phyloP scores from a whole-genome alignment of 2,329 filamentous ascomycete genomes.

The Whalleya microplaca region DNA sequence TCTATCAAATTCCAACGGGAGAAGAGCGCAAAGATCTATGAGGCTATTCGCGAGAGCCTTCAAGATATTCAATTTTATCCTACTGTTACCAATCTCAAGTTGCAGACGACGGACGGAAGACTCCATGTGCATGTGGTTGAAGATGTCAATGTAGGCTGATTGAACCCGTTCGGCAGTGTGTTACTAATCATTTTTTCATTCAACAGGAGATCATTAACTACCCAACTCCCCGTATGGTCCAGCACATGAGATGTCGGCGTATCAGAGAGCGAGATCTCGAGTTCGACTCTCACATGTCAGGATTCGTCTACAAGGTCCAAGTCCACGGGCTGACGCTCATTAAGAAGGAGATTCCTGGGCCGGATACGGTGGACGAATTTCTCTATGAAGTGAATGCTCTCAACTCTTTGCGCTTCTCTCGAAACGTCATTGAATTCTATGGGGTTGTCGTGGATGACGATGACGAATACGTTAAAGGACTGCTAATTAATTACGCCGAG shows the following conservation, averaged over 20 bases:
- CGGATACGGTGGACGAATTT: slow-evolving; percentile 94
- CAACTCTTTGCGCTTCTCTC: slow-evolving; percentile 72
- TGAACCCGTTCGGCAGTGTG: neutral
- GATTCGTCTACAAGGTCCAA: slow-evolving; percentile 93
- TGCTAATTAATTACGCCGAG: slow-evolving; percentile 86
- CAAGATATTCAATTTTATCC: slow-evolving; percentile 95
- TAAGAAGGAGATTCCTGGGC: slow-evolving; percentile 97
- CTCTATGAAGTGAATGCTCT: slow-evolving; percentile 96
- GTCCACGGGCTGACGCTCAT: slow-evolving; percentile 73
- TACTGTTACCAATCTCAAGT: slow-evolving; percentile 92
- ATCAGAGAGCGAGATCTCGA: slow-evolving; percentile 75
- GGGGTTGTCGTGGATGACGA: slow-evolving; percentile 85
- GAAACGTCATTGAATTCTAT: slow-evolving; percentile 82
- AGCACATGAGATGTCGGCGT: slow-evolving; percentile 69
- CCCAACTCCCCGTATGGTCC: slow-evolving; percentile 72
- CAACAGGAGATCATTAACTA: slow-evolving; percentile 82
- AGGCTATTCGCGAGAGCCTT: slow-evolving; percentile 89
- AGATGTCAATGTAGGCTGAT: slow-evolving; percentile 72
- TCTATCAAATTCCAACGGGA: slow-evolving; percentile 82
- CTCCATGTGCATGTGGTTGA: slow-evolving; percentile 98
- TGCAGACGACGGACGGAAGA: slow-evolving; percentile 84
- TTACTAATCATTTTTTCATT: slow-evolving; percentile 6
- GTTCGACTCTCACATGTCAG: slow-evolving; percentile 92
- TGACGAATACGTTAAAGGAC: slow-evolving; percentile 75
- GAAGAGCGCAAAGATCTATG: slow-evolving; percentile 91